Base-by-base conservation (phyloP, 2,329 filamentous ascomycete genomes). In the Fusarium ambrosium region DNA sequence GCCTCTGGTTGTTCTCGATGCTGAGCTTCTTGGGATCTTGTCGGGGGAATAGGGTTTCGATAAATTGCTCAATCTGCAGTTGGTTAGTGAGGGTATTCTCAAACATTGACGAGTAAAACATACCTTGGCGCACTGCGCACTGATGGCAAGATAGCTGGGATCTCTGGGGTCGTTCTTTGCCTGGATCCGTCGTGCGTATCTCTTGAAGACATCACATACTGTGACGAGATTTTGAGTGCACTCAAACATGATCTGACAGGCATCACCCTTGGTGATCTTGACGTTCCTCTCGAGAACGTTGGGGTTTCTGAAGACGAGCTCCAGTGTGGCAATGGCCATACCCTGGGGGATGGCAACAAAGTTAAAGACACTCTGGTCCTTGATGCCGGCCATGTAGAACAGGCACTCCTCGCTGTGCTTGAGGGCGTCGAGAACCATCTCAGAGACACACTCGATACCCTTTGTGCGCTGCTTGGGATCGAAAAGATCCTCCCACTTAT, bases 281-380 rank as follows among this genome's bases (percentile, higher is more conserved):
- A 99, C 87, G 80, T 98, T 97, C 74, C 89, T 91, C 81, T 96
- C 85, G 81, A 98, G 97, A 68, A 99, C 91, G 70, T 88, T 89
- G 24, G 94, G 93, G 84, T 99, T 99, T 79, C 94, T 93, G 90
- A 98, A 99, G 78, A 96, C 93, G 20, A 95, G 87, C 78, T 98
- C 95, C 48, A 98, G 86, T 1, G 96, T 98, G 10, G 97, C 96
- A 82, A 99, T 98, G 63, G 96, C 97, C 97, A 99, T 99, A 74
- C 92, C 88, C 84, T 99, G 97, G 3, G 97, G 97, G 74, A 99
- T 99, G 66, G 96, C 96, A 58, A 95, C 95, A 83, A 99, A 99
- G 89, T 99, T 99, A 91, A 99, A 99, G 29, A 98, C 95, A 81
- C 95, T 97, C 86, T 99, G 97, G 81, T 99, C 97, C 76, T 93